Conservation (phyloP, 768 basidiomycete species). For the Porpolomopsis calyptriformis region DNA sequence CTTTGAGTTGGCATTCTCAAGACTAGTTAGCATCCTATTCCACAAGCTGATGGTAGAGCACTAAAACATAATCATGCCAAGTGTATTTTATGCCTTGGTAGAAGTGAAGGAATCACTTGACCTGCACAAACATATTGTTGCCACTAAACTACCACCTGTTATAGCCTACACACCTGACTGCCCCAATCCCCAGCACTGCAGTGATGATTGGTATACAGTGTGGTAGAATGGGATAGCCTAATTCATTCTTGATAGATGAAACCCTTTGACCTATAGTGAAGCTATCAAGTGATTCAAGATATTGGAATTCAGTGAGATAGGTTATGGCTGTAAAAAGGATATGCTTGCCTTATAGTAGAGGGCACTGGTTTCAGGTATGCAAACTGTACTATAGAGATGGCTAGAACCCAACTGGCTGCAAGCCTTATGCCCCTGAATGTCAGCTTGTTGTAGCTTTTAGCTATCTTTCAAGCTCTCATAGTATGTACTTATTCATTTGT, state of each 20-base stretch:
- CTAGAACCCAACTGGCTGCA: no score
- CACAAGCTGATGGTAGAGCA: neutral
- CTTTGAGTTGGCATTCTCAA: neutral
- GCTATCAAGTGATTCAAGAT: neutral
- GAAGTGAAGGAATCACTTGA: neutral
- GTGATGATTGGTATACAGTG: constrained; percentile 1
- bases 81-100: neutral
- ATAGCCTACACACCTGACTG: neutral
- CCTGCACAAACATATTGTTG: neutral
- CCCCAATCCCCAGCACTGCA: neutral
- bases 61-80: neutral
- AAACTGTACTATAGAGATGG: neutral
- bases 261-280: neutral
- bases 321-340: neutral
- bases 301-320: neutral
- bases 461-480: no score
- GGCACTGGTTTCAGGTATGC: constrained; percentile 1
- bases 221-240: constrained; percentile 4
- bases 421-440: no score
- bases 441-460: no score
- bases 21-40: neutral
- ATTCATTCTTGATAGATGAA: neutral
- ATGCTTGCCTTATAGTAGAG: neutral
- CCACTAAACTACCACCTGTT: neutral
- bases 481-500: no score